phyloP scores from a whole-genome alignment of 2,329 filamentous ascomycete species.

The Colletotrichum destructivum region DNA sequence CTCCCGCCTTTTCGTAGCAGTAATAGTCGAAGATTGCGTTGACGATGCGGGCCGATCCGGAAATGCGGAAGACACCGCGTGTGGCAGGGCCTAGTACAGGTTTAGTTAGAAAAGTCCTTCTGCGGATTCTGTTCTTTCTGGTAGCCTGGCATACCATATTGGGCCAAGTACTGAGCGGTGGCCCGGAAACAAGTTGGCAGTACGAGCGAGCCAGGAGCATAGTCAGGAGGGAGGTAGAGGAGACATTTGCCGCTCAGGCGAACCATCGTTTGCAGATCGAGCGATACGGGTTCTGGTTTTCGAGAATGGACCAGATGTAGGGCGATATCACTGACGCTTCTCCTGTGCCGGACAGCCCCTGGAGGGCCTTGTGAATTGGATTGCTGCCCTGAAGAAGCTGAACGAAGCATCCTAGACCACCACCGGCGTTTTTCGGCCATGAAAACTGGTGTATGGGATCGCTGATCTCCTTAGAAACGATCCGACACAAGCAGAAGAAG shows the following conservation, averaged over 20 bases:
- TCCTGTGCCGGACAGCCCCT: slow-evolving; percentile 56
- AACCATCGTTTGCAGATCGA: slow-evolving; percentile 71
- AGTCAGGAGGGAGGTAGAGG: slow-evolving; percentile 72
- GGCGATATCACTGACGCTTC: slow-evolving; percentile 71
- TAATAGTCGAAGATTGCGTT: slow-evolving; percentile 76
- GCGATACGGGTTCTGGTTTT: slow-evolving; percentile 63
- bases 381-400: slow-evolving; percentile 33
- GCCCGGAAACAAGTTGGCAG: slow-evolving; percentile 78
- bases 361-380: slow-evolving; percentile 13
- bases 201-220: slow-evolving; percentile 69
- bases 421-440: slow-evolving; percentile 53
- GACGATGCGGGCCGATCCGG: slow-evolving; percentile 71
- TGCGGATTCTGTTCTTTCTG: too few relatives aligned
- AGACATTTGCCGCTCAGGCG: slow-evolving; percentile 75
- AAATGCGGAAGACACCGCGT: slow-evolving; percentile 74
- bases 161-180: slow-evolving; percentile 74
- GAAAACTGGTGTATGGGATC: slow-evolving; percentile 9
- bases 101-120: slow-evolving; percentile 40
- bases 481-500: not conserved
- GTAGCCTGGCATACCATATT: slow-evolving; percentile 65
- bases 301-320: slow-evolving; percentile 59
- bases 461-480: slow-evolving; percentile 12
- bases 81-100: slow-evolving; percentile 55
- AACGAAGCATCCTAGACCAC: slow-evolving; percentile 56
- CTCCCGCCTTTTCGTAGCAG: slow-evolving; percentile 63